Base-by-base conservation (phyloP, 768 basidiomycete species). In the Psilocybe cubensis region DNA sequence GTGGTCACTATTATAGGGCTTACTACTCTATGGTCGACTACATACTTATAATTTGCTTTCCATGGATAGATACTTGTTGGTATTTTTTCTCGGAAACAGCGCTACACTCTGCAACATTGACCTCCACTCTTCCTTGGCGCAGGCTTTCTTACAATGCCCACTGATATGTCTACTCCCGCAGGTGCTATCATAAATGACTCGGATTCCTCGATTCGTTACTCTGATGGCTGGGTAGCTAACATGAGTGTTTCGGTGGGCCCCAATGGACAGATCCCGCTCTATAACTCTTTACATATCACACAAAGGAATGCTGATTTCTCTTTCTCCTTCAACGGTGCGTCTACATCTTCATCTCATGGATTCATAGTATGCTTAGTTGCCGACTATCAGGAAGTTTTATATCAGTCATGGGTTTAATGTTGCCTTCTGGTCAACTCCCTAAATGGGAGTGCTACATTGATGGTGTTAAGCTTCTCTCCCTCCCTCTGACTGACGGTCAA, bases 311-410 rank as follows among this genome's bases (percentile, higher is more conserved):
- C 50, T 21, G 33, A 24, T 24, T 40, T 51, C 1, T 35, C 35
- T 8, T 51, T 51, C 24, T 35, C 35, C 23, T 51, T 51, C 35
- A 51, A 51, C 25, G 50, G 50, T 51, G 24, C 38, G 35, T 18
- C 24, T 28, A 5, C 28, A 10, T 8, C 21, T 35, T 12, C 23
- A 14, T 4, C 8, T 20, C n/a, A 44, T 21, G 7, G 21, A 11
- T 8, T n/a, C 12, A 7, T 42, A 14, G 23, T 12, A 6, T 7
- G 20, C 20, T 24, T n/a, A 38, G n/a, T 44, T 20, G 23, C n/a
- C 14, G 35, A 38, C 12, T 17, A 12, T 10, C 14, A 44, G 42
- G 42, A 12, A 44, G 7, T 25, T 44, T 25, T 44, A 21, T 44
- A 25, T 44, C 42, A 20, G 42, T 44, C 14, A 44, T 44, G 42